Base-by-base conservation (phyloP, 108 stramenopile genomes). In the Skeletonema grethae region DNA sequence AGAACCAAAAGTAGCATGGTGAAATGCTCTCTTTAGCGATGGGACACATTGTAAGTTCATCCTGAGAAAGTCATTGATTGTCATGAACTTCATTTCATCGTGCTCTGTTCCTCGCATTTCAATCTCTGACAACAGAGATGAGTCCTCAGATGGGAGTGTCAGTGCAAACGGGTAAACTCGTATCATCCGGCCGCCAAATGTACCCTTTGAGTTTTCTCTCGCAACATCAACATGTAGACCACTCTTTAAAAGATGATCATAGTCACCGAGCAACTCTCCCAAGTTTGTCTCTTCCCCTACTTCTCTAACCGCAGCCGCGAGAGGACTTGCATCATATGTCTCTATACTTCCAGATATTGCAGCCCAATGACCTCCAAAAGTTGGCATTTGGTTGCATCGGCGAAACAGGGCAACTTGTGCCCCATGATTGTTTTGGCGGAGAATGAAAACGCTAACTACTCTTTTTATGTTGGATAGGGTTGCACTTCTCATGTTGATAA, bases 101-200 rank as follows among this genome's bases (percentile, higher is more conserved):
- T 86, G 85, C 30, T 86, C 85, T 11, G 82, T 86, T 41, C 85
- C 85, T 69, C 76, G 46, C 63, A 83, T 75, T 46, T 60, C 58
- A 39, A 75, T 61, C 24, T 28, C 48, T 2, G 41, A 36, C 69
- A 61, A 70, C 30, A 69, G 32, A 7, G 58, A 4, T 12, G 4
- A 11, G 31, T 32, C 45, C 57, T 53, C 30, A 77, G 18, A 20
- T 5, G 78, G 70, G 6, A 86, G 20, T 41, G 58, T 57, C 24
- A 83, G 65, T 16, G 67, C 72, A 70, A 83, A 83, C 31, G 85
- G 85, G 61, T 86, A 86, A 4, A 86, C 85, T 30, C 85, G 79
- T 61, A 86, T 83, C 36, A 80, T 72, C 2, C 68, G 50, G n/a
- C 65, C 76, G n/a, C 72, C 63, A 65, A 78, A 73, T 0, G 63